Conservation (phyloP, 306 rosid genomes). For the Alnus glutinosa region DNA sequence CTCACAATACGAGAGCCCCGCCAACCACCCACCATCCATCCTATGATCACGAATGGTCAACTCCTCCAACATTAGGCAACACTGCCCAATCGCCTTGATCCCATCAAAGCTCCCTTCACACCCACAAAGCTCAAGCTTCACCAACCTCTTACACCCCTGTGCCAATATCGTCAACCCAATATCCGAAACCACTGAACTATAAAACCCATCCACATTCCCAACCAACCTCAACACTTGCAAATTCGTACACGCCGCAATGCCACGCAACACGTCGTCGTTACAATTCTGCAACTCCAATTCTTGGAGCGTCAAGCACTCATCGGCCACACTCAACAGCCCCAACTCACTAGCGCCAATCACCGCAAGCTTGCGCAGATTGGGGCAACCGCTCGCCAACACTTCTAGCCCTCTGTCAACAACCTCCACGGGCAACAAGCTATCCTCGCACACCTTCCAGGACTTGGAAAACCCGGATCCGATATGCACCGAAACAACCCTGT, state of each 20-base stretch:
- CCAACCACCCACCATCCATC: slow-evolving; percentile 92
- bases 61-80: slow-evolving; percentile 91
- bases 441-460: slow-evolving; percentile 44
- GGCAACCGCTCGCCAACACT: slow-evolving; percentile 66
- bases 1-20: slow-evolving; percentile 69
- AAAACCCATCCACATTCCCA: slow-evolving; percentile 56
- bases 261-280: slow-evolving; percentile 68
- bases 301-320: slow-evolving; percentile 76
- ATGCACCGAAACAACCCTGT: slow-evolving; percentile 44
- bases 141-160: slow-evolving; percentile 79
- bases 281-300: slow-evolving; percentile 81
- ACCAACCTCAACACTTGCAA: slow-evolving; percentile 70
- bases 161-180: slow-evolving; percentile 83
- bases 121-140: slow-evolving; percentile 79
- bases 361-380: slow-evolving; percentile 68
- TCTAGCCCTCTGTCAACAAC: slow-evolving; percentile 73
- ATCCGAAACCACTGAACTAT: slow-evolving; percentile 64
- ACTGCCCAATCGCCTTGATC: slow-evolving; percentile 80
- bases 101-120: slow-evolving; percentile 94
- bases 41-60: slow-evolving; percentile 68
- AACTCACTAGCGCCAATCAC: slow-evolving; percentile 73
- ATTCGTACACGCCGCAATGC: slow-evolving; percentile 77
- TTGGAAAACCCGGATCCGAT: slow-evolving; percentile 45
- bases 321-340: slow-evolving; percentile 74
- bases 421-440: slow-evolving; percentile 57